Conservation (phyloP, 257 asterid species). For the Scutellaria barbata region DNA sequence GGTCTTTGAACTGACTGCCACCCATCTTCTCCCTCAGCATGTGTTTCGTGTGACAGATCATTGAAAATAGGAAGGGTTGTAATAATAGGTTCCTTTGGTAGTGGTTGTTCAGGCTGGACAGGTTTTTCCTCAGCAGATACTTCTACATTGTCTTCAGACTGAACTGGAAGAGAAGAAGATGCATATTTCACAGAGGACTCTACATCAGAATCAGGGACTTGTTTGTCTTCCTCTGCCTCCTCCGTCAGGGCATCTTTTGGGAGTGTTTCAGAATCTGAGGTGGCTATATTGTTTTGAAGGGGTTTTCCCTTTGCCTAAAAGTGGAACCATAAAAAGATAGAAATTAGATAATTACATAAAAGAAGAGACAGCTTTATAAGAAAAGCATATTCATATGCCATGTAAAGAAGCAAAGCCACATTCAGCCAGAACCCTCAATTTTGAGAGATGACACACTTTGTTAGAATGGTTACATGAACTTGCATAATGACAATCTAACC, state of each 20-base stretch:
- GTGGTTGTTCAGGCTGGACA: slow-evolving; percentile 46
- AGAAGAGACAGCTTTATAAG: slow-evolving; percentile 8
- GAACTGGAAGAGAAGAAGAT: slow-evolving; percentile 45
- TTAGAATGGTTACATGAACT: slow-evolving; percentile 7
- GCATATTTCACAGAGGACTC: slow-evolving; percentile 41
- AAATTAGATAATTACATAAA: slow-evolving; percentile 20
- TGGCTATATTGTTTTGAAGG: slow-evolving; percentile 52
- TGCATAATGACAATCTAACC: slow-evolving; percentile 26
- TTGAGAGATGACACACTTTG: slow-evolving; percentile 5
- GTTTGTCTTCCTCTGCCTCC: slow-evolving; percentile 55
- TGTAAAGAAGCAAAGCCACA: neutral
- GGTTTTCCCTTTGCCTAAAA: slow-evolving; percentile 74
- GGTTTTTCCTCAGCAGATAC: slow-evolving; percentile 43
- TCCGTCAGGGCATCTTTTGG: slow-evolving; percentile 46
- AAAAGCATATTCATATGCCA: slow-evolving; percentile 13
- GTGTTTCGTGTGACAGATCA: slow-evolving; percentile 58
- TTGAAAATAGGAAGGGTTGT: slow-evolving; percentile 41
- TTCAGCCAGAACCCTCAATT: slow-evolving; percentile 19
- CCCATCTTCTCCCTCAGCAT: slow-evolving; percentile 88
- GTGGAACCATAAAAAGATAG: slow-evolving; percentile 33
- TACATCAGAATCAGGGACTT: slow-evolving; percentile 47
- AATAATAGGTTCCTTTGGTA: slow-evolving; percentile 45
- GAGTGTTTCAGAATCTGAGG: slow-evolving; percentile 56
- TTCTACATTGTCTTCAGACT: slow-evolving; percentile 47
- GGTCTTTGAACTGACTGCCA: slow-evolving; percentile 98